These are phyloP conservation scores for Zygotorulaspora chibaensis DNA, from an alignment of 805 yeast species.

Conservation along the genomic window DNA sequence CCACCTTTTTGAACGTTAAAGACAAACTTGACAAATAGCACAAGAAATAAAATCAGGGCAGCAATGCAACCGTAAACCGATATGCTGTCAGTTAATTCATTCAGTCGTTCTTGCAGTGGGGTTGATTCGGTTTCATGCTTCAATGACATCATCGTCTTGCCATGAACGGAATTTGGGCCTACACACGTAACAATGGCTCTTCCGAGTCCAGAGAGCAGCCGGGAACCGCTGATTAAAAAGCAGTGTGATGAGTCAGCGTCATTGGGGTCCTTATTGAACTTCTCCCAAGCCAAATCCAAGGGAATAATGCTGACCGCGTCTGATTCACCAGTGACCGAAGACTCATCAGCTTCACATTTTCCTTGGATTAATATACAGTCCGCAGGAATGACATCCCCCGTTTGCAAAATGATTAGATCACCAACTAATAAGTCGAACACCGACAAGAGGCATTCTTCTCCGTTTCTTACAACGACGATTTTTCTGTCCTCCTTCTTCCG, in stretches of 20 bases:
- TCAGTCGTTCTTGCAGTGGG: slow-evolving; percentile 80
- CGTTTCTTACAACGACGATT: slow-evolving; percentile 70
- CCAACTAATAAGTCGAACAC: slow-evolving; percentile 81
- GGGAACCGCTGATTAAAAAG: slow-evolving; percentile 87
- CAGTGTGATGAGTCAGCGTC: slow-evolving; percentile 57
- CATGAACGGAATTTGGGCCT: slow-evolving; percentile 85
- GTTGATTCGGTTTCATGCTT: slow-evolving; percentile 76
- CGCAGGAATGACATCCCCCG: slow-evolving; percentile 92
- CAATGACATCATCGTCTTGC: slow-evolving; percentile 82
- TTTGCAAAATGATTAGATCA: slow-evolving; percentile 74
- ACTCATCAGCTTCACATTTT: slow-evolving; percentile 82
- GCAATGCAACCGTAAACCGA: slow-evolving; percentile 91
- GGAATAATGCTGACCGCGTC: slow-evolving; percentile 70
- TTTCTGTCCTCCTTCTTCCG: slow-evolving; percentile 84
- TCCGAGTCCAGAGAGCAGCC: slow-evolving; percentile 81
- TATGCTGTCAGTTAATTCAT: slow-evolving; percentile 83
- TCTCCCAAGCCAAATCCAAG: slow-evolving; percentile 40
- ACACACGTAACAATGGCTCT: slow-evolving; percentile 83
- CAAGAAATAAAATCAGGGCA: slow-evolving; percentile 74
- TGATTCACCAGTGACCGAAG: slow-evolving; percentile 91
- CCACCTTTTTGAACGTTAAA: slow-evolving; percentile 42
- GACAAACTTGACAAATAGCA: slow-evolving; percentile 71
- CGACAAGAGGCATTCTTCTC: slow-evolving; percentile 61
- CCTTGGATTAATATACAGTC: slow-evolving; percentile 77
- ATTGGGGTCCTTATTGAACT: slow-evolving; percentile 10